These are phyloP conservation scores for Heliocybe sulcata DNA, from an alignment of 1,284 basidiomycete genomes.

Conservation along the genomic window DNA sequence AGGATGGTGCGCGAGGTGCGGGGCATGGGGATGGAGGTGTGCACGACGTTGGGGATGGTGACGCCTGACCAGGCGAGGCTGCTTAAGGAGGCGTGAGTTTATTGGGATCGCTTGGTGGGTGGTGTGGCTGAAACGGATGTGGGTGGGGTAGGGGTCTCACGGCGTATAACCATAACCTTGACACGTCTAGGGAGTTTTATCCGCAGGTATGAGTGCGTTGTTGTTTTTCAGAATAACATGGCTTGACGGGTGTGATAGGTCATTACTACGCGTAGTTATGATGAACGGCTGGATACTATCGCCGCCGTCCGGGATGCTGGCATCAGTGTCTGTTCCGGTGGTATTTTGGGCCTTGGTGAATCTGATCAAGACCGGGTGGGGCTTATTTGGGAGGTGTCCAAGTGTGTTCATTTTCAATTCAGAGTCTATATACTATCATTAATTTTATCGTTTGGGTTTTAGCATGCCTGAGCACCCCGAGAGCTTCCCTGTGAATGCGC, in stretches of 20 bases:
- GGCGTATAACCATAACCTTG: slow-evolving; percentile 98
- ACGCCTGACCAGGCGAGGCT: slow-evolving; percentile 88
- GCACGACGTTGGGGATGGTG: slow-evolving; percentile 97
- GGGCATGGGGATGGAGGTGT: slow-evolving; percentile 94
- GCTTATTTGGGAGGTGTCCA: slow-evolving; percentile 90
- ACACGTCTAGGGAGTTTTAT: slow-evolving; percentile 97
- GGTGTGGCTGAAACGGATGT: slow-evolving; percentile 1
- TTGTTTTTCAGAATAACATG: neutral
- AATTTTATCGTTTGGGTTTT: slow-evolving; percentile 5
- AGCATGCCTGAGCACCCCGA: slow-evolving; percentile 96
- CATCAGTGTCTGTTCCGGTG: slow-evolving; percentile 96
- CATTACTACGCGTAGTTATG: slow-evolving; percentile 92
- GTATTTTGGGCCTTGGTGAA: slow-evolving; percentile 94
- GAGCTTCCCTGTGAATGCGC: slow-evolving; percentile 96
- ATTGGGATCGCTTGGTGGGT: slow-evolving; percentile 5
- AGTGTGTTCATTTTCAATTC: slow-evolving; percentile 31
- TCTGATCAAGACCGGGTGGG: slow-evolving; percentile 87
- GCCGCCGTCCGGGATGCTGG: slow-evolving; percentile 89
- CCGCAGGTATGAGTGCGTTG: slow-evolving; percentile 55
- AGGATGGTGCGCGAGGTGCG: slow-evolving; percentile 88
- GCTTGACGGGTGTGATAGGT: slow-evolving; percentile 42
- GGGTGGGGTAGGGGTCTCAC: slow-evolving; percentile 66
- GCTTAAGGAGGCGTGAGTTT: slow-evolving; percentile 83
- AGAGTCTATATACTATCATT: slow-evolving; percentile 1
- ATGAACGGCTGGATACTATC: slow-evolving; percentile 89